Percentiles rank a stretch among this genome's conserved stretches.
Evolutionary conservation across 2,329 filamentous ascomycete species (phyloP).

Genomic region (Fusarium luffae): DNA sequence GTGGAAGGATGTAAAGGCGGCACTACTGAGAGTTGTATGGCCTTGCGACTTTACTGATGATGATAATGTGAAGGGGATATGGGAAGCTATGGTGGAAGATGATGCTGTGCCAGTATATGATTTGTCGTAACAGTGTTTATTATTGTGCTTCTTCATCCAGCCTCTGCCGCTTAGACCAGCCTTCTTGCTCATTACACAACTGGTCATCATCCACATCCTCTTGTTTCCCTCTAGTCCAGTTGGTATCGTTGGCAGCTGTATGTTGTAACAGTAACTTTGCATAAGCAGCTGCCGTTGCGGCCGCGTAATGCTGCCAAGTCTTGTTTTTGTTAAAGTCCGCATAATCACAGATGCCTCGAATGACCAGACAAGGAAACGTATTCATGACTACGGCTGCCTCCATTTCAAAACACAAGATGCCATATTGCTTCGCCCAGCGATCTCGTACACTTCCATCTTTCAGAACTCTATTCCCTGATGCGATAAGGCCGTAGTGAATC

Average conservation of each 20-base stretch:
- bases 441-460: too few species aligned
- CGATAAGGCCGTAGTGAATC: too few species aligned
- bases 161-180: too few species aligned
- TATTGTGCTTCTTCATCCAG: too few species aligned
- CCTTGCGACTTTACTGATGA: neutral
- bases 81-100: neutral
- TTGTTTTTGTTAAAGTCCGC: neutral
- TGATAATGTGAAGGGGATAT: neutral
- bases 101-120: neutral
- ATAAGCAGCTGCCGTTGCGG: too few species aligned
- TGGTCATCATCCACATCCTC: too few species aligned
- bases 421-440: neutral
- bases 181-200: too few species aligned
- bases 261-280: too few species aligned
- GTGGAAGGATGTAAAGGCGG: constrained; percentile 8
- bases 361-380: neutral
- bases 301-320: neutral
- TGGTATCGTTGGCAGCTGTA: too few species aligned
- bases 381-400: neutral
- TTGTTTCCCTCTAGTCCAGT: too few species aligned
- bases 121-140: neutral
- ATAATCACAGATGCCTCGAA: neutral
- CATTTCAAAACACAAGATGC: neutral
- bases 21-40: neutral
- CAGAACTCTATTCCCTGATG: too few species aligned